phyloP scores from a whole-genome alignment of 306 rosid genomes.

The Acmispon strigosus region DNA sequence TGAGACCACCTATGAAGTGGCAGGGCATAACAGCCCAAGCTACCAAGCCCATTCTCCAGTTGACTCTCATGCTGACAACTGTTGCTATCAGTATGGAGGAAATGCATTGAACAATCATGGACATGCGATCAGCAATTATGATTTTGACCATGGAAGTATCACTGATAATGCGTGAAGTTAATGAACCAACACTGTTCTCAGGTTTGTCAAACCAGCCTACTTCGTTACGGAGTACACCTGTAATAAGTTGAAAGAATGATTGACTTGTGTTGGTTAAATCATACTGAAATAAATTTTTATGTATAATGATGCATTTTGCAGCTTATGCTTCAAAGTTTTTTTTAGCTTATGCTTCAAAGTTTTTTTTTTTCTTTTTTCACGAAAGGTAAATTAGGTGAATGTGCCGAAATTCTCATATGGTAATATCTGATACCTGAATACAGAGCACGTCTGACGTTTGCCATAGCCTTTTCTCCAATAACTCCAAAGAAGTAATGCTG shows the following conservation, averaged over 20 bases:
- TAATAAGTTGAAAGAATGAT: constrained; percentile 14
- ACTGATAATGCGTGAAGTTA: constrained; percentile 69
- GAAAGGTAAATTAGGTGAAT: background rate
- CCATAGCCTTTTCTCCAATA: constrained; percentile 88
- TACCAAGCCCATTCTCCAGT: constrained; percentile 91
- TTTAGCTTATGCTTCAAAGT: background rate
- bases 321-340: background rate
- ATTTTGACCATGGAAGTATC: constrained; percentile 78
- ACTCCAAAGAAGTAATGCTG: constrained; percentile 83
- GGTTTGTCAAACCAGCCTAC: constrained; percentile 85
- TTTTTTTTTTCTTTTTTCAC: background rate
- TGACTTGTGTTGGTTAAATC: background rate
- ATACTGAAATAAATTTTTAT: background rate
- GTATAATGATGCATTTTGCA: background rate
- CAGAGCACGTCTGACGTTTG: constrained; percentile 53
- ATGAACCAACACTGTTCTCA: constrained; percentile 60
- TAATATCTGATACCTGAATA: constrained; percentile 53
- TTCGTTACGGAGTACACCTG: constrained; percentile 69
- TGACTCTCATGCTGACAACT: constrained; percentile 53
- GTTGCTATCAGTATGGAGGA: constrained; percentile 89
- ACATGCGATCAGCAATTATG: constrained; percentile 80
- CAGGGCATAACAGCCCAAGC: constrained; percentile 99
- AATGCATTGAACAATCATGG: constrained; percentile 79
- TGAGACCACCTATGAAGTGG: constrained; percentile 91
- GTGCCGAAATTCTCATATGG: background rate